Evolutionary conservation across 306 rosid species (phyloP), one percentile per base, ranked within the genome.

Genomic region (Astragalus membranaceus): DNA sequence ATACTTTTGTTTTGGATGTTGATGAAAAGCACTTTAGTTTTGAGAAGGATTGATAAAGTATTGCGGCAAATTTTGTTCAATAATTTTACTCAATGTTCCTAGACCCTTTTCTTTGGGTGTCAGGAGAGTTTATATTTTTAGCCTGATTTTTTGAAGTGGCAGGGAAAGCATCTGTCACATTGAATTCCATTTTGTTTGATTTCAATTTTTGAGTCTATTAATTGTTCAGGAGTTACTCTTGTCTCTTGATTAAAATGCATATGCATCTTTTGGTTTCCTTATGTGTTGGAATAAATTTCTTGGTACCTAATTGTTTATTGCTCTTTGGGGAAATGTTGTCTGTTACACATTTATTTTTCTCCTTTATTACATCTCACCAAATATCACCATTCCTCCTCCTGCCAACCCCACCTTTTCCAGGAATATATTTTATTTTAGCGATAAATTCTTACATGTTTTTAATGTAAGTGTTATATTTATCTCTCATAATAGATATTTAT

Each of bases 31-130:
- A 49, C 23, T 42, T 39, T 74, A 37, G 59, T 81, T 74, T 17
- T 15, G 75, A 1, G 3, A 26, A 64, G 85, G 69, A 69, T 30
- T 52, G 48, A 64, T 76, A 30, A 67, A 47, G 70, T 79, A 3
- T 20, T 74, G 72, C 74, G 82, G 85, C 84, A 57, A 69, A 80
- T 86, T 89, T 85, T 83, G 78, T 36, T 79, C 53, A 70, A 86
- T 81, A 80, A 89, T 85, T 82, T 85, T 62, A 78, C 48, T 78
- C 53, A 36, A 14, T 79, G 89, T 85, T 64, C 87, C 88, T 79
- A 52, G 39, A 36, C 53, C 79, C 61, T 16, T 13, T 10, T 4
- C 10, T 10, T 66, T 75, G 74, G 60, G 51, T 77, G 51, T 77
- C 51, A 68, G 17, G 43, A 46, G 59, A 12, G 74, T 79, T 79